Evolutionary conservation across 495 filamentous ascomycete genomes (phyloP).

Genomic region (Lineolata rhizophorae): DNA sequence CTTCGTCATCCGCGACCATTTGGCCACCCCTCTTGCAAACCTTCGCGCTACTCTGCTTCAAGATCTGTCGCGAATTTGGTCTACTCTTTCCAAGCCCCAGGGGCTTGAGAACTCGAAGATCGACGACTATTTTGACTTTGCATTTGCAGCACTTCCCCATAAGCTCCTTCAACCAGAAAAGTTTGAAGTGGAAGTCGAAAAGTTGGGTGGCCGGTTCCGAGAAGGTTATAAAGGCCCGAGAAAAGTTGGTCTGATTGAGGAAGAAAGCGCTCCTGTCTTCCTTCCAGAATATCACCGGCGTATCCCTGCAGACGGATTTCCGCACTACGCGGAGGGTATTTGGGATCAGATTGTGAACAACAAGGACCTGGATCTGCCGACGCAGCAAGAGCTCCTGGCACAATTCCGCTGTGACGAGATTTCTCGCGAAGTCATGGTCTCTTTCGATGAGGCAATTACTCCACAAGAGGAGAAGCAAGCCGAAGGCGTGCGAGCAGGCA

Average conservation of each 20-base stretch:
- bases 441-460: conserved; percentile 58
- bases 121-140: conserved; percentile 95
- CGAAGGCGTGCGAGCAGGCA: conserved; percentile 43
- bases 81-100: conserved; percentile 68
- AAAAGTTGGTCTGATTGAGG: conserved; percentile 26
- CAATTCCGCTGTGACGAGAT: conserved; percentile 98
- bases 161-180: conserved; percentile 92
- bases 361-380: conserved; percentile 91
- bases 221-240: conserved; percentile 49
- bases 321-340: conserved; percentile 74
- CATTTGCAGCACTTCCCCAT: conserved; percentile 85
- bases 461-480: conserved; percentile 77
- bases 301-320: conserved; percentile 89
- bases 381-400: conserved; percentile 87
- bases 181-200: conserved; percentile 60
- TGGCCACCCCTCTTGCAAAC: conserved; percentile 69
- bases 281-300: conserved; percentile 84
- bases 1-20: conserved; percentile 94
- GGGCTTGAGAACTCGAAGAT: conserved; percentile 78
- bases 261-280: conserved; percentile 57
- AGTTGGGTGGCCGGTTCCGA: conserved; percentile 60
- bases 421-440: conserved; percentile 56
- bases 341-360: conserved; percentile 99
- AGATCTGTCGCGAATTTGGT: conserved; percentile 81
- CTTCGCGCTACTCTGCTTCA: conserved; percentile 75